phyloP scores from a whole-genome alignment of 805 yeast species.

The Zygoascus bituminiphila region DNA sequence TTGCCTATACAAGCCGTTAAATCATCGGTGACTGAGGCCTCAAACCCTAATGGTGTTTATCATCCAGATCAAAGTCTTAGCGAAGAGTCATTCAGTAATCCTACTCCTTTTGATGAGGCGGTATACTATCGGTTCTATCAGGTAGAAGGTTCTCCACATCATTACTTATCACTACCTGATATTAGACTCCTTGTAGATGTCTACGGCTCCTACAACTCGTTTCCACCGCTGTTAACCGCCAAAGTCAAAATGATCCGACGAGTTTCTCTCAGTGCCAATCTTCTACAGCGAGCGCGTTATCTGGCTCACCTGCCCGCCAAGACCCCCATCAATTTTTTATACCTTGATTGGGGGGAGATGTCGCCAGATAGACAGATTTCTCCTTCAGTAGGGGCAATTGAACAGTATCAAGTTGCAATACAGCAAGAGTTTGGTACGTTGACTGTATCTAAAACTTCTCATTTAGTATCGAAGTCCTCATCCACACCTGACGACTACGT shows the following conservation, averaged over 20 bases:
- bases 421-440: not conserved
- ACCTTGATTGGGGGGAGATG: slow-evolving; percentile 3
- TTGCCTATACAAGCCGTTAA: too few species aligned
- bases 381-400: too few species aligned
- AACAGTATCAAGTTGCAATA: too few species aligned
- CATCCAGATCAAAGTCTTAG: too few species aligned
- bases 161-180: slow-evolving; percentile 7
- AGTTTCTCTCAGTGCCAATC: not conserved
- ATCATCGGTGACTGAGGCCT: too few species aligned
- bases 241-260: not conserved
- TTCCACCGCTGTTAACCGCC: slow-evolving; percentile 5
- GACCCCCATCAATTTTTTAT: slow-evolving; percentile 4
- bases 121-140: slow-evolving; percentile 12
- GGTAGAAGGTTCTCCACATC: not conserved
- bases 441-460: too few species aligned
- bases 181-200: slow-evolving; percentile 5
- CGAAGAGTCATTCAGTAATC: too few species aligned
- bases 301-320: slow-evolving; percentile 10
- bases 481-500: not conserved
- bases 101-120: too few species aligned
- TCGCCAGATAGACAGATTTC: too few species aligned
- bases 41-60: not conserved
- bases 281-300: slow-evolving; percentile 6
- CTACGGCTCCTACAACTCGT: slow-evolving; percentile 1
- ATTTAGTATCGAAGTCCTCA: too few species aligned